phyloP scores from a whole-genome alignment of 2,329 filamentous ascomycete genomes.

The Penicillium corylophilum region DNA sequence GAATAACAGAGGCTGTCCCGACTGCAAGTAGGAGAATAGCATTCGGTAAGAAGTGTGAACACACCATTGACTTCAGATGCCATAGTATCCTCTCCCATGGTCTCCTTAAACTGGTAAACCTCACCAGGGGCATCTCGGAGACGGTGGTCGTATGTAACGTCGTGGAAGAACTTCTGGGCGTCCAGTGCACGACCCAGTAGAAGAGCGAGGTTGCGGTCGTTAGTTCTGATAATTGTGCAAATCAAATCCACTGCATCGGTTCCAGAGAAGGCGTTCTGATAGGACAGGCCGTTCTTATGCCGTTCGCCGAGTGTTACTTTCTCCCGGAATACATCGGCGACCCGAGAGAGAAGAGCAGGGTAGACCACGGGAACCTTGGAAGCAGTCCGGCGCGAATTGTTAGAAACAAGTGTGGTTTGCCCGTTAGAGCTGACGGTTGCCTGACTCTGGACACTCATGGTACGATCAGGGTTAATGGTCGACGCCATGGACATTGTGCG shows the following conservation, averaged over 20 bases:
- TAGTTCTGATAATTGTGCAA: conserved; percentile 95
- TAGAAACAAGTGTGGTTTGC: conserved; percentile 56
- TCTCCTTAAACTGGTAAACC: conserved; percentile 96
- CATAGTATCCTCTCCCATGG: conserved; percentile 71
- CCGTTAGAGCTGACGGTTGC: conserved; percentile 51
- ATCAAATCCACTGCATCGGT: conserved; percentile 94
- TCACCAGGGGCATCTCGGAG: conserved; percentile 91
- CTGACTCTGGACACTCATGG: conserved; percentile 57
- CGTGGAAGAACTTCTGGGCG: conserved; percentile 98
- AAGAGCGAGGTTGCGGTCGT: conserved; percentile 88
- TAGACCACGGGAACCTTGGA: conserved; percentile 79
- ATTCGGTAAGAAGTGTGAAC: conserved; percentile 93
- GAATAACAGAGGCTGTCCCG: conserved; percentile 95
- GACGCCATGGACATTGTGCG: conserved; percentile 94
- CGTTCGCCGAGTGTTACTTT: conserved; percentile 82
- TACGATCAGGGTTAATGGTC: conserved; percentile 56
- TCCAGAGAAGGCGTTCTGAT: conserved; percentile 95
- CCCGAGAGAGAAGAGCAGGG: conserved; percentile 87
- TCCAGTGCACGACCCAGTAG: conserved; percentile 88
- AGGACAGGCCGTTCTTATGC: conserved; percentile 94
- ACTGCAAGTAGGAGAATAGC: conserved; percentile 96
- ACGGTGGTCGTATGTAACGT: conserved; percentile 96
- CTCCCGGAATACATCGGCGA: conserved; percentile 88
- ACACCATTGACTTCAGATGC: conserved; percentile 84
- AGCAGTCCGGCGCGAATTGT: conserved; percentile 57